Base-by-base conservation (phyloP, 768 basidiomycete species). In the Boletales sp. region DNA sequence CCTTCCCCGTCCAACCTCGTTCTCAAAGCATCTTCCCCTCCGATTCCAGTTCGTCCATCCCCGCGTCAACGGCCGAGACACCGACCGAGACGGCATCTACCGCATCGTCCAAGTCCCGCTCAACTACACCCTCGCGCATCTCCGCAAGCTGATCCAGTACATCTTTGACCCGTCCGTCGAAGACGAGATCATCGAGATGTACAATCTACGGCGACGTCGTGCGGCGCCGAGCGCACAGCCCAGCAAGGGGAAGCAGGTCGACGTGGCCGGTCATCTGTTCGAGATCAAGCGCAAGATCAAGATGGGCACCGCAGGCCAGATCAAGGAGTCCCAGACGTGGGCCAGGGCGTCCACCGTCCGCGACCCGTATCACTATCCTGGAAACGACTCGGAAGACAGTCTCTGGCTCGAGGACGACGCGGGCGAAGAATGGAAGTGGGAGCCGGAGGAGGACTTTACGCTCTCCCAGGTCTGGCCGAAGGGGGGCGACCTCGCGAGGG, bases 101-200 rank as follows among this genome's bases (percentile, higher is more conserved):
- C 78, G 86, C 45, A 68, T 87, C 45, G 80, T 81, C 5, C 86
- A 86, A 54, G 83, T 87, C 8, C 87, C 87, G 0, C 69, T 81
- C 24, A 85, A 75, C 60, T 88, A 87, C 61, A 84, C 83, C 0
- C 82, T 90, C 55, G 70, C 76, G 0, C 85, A 85, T 57, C 70
- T 90, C 5, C 78, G 79, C 36, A 76, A 74, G 40, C 75, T 90
- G 41, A 72, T 88, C 27, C 68, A 76, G 8, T 89, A 80, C 59
- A 65, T 86, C 6, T 88, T 86, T 55, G 50, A 54, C 43, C 65
- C 64, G 3, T 62, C 66, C 2, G 55, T 32, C 21, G 57, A 68
- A 9, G 47, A 41, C 8, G 65, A 68, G 43, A 58, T 68, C 31
- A 36, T 51, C 19, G 57, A 54, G 30, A 46, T 57, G 11, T 55